These are phyloP conservation scores for Lachancea sp. DNA, from an alignment of 805 yeast genomes.

Conservation along the genomic window DNA sequence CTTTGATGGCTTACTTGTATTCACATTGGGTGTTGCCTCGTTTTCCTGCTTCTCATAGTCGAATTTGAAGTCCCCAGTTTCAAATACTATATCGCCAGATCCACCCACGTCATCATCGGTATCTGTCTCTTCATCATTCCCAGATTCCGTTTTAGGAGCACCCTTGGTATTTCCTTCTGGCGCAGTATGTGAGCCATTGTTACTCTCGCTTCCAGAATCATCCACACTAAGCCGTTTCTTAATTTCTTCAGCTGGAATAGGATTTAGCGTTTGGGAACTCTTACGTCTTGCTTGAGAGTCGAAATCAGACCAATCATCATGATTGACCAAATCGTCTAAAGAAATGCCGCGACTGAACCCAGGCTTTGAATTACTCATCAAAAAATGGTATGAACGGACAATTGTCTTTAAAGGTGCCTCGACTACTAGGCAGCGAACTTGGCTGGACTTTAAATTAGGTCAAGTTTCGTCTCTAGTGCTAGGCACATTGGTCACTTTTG, in stretches of 20 bases:
- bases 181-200: not conserved
- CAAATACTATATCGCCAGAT: conserved; percentile 24
- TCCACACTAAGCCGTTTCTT: conserved; percentile 7
- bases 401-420: too few species aligned
- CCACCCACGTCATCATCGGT: conserved; percentile 29
- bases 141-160: conserved; percentile 1
- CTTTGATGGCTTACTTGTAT: not conserved
- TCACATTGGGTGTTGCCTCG: not conserved
- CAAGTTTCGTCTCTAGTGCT: not conserved
- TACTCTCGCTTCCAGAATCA: conserved; percentile 1
- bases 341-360: conserved; percentile 30
- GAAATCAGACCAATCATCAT: conserved; percentile 23
- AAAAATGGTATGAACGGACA: too few species aligned
- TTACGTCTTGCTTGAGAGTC: conserved; percentile 12
- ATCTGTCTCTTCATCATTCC: conserved; percentile 29
- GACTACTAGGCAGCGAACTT: too few species aligned
- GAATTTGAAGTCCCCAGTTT: conserved; percentile 15
- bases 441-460: too few species aligned
- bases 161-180: not conserved
- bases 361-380: conserved; percentile 13
- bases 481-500: not conserved
- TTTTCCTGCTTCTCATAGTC: conserved; percentile 32
- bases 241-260: conserved; percentile 7
- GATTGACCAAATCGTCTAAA: conserved; percentile 33
- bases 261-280: conserved; percentile 11